These are phyloP conservation scores for Colletotrichum sp. DNA, from an alignment of 2,329 filamentous ascomycete species.

Conservation along the genomic window DNA sequence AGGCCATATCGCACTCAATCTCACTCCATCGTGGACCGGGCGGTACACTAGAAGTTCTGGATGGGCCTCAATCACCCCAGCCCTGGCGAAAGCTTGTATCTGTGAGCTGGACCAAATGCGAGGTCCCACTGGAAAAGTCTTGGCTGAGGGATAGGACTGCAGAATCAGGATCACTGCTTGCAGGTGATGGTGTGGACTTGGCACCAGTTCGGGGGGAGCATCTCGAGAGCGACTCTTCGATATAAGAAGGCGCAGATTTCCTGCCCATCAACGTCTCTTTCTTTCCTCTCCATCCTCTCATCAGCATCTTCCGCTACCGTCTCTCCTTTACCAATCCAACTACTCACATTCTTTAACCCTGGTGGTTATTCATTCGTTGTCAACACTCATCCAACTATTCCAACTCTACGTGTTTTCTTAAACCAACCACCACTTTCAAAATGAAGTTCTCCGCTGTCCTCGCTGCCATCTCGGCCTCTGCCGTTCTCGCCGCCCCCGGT, in stretches of 20 bases:
- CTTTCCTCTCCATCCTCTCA: neutral
- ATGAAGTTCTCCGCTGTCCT: slow-evolving; percentile 29
- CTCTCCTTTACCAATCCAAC: slow-evolving; percentile 32
- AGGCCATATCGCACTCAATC: neutral
- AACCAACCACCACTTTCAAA: slow-evolving; percentile 19
- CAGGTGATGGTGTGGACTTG: neutral
- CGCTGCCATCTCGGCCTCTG: slow-evolving; percentile 23
- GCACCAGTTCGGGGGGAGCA: neutral
- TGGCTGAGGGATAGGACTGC: neutral
- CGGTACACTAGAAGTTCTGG: neutral
- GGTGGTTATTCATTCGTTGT: slow-evolving; percentile 20
- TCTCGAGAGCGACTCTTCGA: neutral
- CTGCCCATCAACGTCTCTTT: neutral
- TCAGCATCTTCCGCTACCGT: slow-evolving; percentile 15
- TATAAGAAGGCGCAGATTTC: slow-evolving; percentile 12
- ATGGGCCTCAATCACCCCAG: neutral
- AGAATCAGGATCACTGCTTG: neutral
- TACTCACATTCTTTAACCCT: slow-evolving; percentile 28
- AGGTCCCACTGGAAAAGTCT: neutral
- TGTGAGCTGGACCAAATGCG: neutral
- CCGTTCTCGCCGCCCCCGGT: slow-evolving; percentile 24
- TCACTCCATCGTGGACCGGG: slow-evolving; percentile 1
- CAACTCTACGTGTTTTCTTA: slow-evolving; percentile 4
- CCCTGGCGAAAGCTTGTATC: slow-evolving; percentile 8
- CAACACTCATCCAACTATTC: neutral